Percentiles rank a stretch among this genome's conserved stretches.
These are phyloP conservation scores for Alternaria solani DNA, from an alignment of 2,329 filamentous ascomycete genomes.

Conservation along the genomic window DNA sequence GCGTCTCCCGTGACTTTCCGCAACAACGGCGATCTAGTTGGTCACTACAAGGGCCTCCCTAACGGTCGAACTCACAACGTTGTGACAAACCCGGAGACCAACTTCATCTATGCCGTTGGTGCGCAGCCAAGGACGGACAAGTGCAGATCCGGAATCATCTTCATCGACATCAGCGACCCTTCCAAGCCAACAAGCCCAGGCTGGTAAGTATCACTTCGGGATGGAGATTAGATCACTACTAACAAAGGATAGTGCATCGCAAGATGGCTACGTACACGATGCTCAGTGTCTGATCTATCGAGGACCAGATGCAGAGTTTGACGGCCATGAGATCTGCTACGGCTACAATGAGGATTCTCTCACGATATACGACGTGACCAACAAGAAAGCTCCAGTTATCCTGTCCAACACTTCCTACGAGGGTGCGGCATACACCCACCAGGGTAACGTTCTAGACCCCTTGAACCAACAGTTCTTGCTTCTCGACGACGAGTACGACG, in stretches of 20 bases:
- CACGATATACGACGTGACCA: conserved; percentile 62
- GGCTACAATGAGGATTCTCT: conserved; percentile 64
- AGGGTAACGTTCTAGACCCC: conserved; percentile 61
- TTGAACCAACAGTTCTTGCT: conserved; percentile 47
- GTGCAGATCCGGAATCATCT: conserved; percentile 65
- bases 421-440: conserved; percentile 67
- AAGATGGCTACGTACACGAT: conserved; percentile 69
- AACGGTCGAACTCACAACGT: conserved; percentile 50
- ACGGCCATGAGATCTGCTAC: conserved; percentile 64
- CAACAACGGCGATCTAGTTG: conserved; percentile 44
- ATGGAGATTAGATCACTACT: background rate
- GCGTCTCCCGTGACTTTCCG: conserved; percentile 46
- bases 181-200: conserved; percentile 63
- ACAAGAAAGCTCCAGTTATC: conserved; percentile 57
- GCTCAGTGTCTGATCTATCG: conserved; percentile 67
- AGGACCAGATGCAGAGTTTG: conserved; percentile 60
- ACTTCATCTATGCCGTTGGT: conserved; percentile 52
- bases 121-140: conserved; percentile 41
- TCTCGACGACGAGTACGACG: conserved; percentile 52
- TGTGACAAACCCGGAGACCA: conserved; percentile 48
- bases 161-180: conserved; percentile 65
- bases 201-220: conserved; percentile 38
- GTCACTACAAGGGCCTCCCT: conserved; percentile 48
- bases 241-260: conserved; percentile 50
- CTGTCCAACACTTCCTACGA: conserved; percentile 64